Evolutionary conservation across 2,329 filamentous ascomycete species (phyloP), one percentile per base, ranked within the genome.

Genomic region (Aspergillus fumigatus): DNA sequence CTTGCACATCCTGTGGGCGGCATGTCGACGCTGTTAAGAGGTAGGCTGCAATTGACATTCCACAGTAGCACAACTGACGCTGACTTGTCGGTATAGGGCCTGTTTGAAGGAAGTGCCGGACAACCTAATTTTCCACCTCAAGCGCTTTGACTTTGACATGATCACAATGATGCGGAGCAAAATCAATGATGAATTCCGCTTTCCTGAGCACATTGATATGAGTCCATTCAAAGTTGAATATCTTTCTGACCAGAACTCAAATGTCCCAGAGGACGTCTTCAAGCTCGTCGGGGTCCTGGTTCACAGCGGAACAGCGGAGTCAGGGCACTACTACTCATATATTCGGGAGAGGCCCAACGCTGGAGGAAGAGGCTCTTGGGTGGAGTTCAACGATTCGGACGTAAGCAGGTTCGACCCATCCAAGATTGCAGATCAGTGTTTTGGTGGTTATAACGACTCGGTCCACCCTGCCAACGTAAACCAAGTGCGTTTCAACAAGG

Each of bases 281-380:
- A 91, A 97, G 72, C 82, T 99, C 3, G 92, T 96, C n/a, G 94
- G 94, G 2, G 85, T 99, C 48, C 84, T 99, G 19, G 91, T 99
- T 1, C 94, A 99, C 70, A 88, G 89, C 14, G 94, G 94, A 17
- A 96, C 89, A 2, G 92, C 93, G 11, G 91, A 97, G 69, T 93
- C 91, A 27, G 94, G 94, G 0, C 94, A 99, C 72, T 99, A 99
- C 75, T 97, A 97, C 75, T 97, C 93, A 0, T 97, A 92, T 70
- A 91, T 95, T 61, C 88, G 91, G 53, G 89, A 96, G 71, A 84
- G 92, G 19, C 85, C 90, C 17, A 74, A 80, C 21, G 72, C 72
- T 14, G 70, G 71, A 4, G 76, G 77, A 10, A 76, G 66, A 53
- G 74, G 73, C 52, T 77, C 77, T 4, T 99, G 94, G 94, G 82